Evolutionary conservation across 1,139 yeast genomes (phyloP), one percentile per base, ranked within the genome.

Genomic region (Zygoascus hellenicus): DNA sequence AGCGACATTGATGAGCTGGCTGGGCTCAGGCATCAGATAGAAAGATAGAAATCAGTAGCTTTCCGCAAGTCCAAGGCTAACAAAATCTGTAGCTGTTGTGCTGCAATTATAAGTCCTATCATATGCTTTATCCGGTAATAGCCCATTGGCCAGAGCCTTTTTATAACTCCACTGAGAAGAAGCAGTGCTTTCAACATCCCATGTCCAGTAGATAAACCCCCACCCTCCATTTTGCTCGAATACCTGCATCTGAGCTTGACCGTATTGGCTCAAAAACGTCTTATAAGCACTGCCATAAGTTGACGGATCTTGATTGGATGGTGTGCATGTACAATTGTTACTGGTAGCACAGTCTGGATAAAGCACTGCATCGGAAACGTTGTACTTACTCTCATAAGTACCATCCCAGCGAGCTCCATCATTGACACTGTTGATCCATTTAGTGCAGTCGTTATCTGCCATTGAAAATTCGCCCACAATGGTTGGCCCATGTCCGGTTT

Each of bases 381-480:
- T 52, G 7, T 57, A 59, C 9, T 61, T 61, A 19, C 46, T 38
- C 41, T 55, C 50, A 46, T 51, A 62, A 11, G 54, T 54, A 22
- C 89, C 94, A 42, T 84, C 87, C 73, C 79, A 87, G 59, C 96
- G 76, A 15, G 95, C 80, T 44, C 96, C 95, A 48, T 80, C 74
- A n/a, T 87, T 87, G 31, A 85, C 95, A 61, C 95, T 95, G 61
- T 89, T 89, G 49, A 89, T 67, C 89, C 94, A 87, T 51, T 71
- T 71, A 14, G 94, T 81, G 71, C 97, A 89, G 68, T 89, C 97
- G n/a, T 94, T 88, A 58, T 88, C 77, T 2, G 96, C 96, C 39
- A 89, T 96, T 37, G 89, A 75, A 83, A 88, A 89, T 70, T 89
- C 96, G 53, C 96, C 97, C 48, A 79, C 75, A 43, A 88, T 74